phyloP scores from a whole-genome alignment of 1,139 yeast species.

The Diutina ranongensis region DNA sequence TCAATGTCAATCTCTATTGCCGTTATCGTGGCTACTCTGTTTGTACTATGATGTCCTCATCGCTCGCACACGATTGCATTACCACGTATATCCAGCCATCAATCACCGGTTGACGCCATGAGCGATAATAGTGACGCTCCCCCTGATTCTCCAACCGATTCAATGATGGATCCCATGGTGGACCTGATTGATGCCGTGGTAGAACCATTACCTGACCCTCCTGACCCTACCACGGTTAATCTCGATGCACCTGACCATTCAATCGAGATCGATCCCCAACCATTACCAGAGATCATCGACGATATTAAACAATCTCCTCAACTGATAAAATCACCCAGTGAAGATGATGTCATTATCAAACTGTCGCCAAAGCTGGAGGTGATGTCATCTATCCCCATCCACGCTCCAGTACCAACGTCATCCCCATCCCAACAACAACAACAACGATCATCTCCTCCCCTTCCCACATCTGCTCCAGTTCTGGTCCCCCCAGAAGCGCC shows the following conservation, averaged over 20 bases:
- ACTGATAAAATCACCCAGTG: too few species aligned
- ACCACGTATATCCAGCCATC: background rate
- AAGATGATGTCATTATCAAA: too few species aligned
- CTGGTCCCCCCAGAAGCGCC: constrained; percentile 2
- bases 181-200: background rate
- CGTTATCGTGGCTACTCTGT: background rate
- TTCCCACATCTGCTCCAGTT: background rate
- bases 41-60: background rate
- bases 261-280: too few species aligned
- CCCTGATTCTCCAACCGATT: background rate
- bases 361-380: too few species aligned
- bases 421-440: background rate
- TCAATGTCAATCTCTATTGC: background rate
- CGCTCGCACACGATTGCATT: background rate
- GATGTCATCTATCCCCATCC: too few species aligned
- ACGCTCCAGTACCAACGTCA: too few species aligned
- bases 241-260: too few species aligned
- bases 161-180: background rate
- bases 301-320: too few species aligned
- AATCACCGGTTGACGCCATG: background rate
- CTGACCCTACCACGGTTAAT: background rate
- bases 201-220: too few species aligned
- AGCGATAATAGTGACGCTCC: background rate
- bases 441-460: background rate
- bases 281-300: too few species aligned